These are phyloP conservation scores for Myrmaecium sp. DNA, from an alignment of 2,329 filamentous ascomycete genomes.

Conservation along the genomic window DNA sequence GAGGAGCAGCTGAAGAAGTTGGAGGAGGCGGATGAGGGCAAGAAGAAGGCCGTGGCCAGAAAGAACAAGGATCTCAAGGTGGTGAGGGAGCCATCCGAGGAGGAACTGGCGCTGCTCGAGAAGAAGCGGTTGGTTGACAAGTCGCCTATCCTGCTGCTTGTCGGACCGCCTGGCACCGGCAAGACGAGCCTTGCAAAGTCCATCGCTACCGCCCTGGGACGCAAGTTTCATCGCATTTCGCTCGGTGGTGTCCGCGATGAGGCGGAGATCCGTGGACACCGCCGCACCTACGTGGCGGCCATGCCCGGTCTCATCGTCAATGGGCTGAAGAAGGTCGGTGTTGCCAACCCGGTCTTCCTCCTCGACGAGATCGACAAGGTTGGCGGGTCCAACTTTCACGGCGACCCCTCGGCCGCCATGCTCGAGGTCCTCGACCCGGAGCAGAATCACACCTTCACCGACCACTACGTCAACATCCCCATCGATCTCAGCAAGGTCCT, in stretches of 20 bases:
- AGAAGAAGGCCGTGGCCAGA: conserved; percentile 43
- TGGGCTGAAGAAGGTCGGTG: conserved; percentile 85
- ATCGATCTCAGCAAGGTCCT: conserved; percentile 92
- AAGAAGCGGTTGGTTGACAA: conserved; percentile 81
- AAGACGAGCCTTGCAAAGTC: conserved; percentile 94
- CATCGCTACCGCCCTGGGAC: conserved; percentile 75
- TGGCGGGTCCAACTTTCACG: conserved; percentile 77
- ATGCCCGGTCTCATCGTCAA: conserved; percentile 95
- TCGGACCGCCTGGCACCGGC: conserved; percentile 84
- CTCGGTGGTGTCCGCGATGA: conserved; percentile 91
- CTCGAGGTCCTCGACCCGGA: conserved; percentile 94
- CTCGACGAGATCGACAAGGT: conserved; percentile 98
- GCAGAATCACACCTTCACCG: conserved; percentile 86
- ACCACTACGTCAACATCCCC: conserved; percentile 92
- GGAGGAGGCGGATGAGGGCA: conserved; percentile 20
- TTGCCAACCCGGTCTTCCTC: conserved; percentile 86
- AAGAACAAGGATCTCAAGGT: conserved; percentile 5
- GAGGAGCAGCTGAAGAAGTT: conserved; percentile 55
- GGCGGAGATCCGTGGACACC: conserved; percentile 88
- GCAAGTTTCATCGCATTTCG: conserved; percentile 94
- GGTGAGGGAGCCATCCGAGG: conserved; percentile 17
- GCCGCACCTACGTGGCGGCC: conserved; percentile 92
- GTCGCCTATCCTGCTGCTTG: conserved; percentile 84
- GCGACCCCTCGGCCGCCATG: conserved; percentile 93
- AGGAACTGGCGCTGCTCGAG: conserved; percentile 61